Base-by-base conservation (phyloP, 1,284 basidiomycete species). In the Ganoderma resinaceum region DNA sequence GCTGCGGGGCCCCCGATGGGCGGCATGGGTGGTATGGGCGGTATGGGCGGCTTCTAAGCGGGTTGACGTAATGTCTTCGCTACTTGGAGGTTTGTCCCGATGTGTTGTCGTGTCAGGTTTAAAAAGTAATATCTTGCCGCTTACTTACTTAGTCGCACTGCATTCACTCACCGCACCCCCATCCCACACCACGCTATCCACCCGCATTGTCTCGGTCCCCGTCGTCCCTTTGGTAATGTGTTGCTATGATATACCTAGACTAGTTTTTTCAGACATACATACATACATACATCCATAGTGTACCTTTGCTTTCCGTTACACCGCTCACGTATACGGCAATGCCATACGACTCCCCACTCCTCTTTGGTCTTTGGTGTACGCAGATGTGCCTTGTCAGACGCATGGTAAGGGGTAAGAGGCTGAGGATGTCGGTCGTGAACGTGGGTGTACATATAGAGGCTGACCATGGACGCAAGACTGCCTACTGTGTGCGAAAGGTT, bases 21-120 rank as follows among this genome's bases (percentile, higher is more conserved):
- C 14, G 88, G 87, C 7, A 90, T 90, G 89, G 90, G 89, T 14
- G 83, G 85, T 23, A 88, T 88, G 86, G 87, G 87, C 5, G 85
- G 84, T 33, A 80, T 81, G 80, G 79, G 79, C 40, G 76, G 78
- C 38, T 82, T 81, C 80, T 81, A 72, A 78, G 76, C 67, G 60
- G 57, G 26, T 59, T 20, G 18, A 23, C 52, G 52, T 26, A 26
- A 23, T 26, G 23, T 26, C 38, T 37, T 16, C 26, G 31, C 49
- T 16, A 3, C 29, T 38, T n/a, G 14, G 31, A 26, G 35, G 23
- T 53, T 38, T 31, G 8, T 16, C n/a, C 7, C 43, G 40, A 42
- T 38, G 65, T 29, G n/a, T 61, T 31, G 31, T 52, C 4, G 7
- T 42, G 40, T 20, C 40, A 14, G 26, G 11, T 12, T 16, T 8